These are phyloP conservation scores for Plasmodium vinckei DNA, from an alignment of 169 alveolate genomes.

Conservation along the genomic window DNA sequence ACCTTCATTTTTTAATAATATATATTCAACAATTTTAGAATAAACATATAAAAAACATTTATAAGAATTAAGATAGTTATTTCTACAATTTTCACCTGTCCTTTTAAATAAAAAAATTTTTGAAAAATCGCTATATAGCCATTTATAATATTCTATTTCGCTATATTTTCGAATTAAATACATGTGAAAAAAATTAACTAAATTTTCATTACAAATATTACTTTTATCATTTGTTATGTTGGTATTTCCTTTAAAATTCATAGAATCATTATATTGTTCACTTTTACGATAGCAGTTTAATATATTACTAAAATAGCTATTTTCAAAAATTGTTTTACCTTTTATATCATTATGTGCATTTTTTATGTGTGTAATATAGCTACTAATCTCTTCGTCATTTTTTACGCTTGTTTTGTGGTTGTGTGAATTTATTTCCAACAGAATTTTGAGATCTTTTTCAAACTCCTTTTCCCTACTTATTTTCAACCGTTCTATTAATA, in stretches of 20 bases:
- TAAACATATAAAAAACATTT: conserved; percentile 13
- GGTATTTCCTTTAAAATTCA: not conserved
- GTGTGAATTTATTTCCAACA: conserved; percentile 38
- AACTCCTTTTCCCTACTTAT: conserved; percentile 36
- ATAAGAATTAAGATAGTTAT: conserved; percentile 2
- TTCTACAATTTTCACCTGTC: conserved; percentile 2
- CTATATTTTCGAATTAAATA: conserved; percentile 49
- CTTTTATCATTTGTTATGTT: not conserved
- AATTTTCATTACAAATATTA: not conserved
- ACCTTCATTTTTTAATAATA: conserved; percentile 24
- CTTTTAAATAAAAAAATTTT: conserved; percentile 12
- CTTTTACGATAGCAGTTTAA: conserved; percentile 27
- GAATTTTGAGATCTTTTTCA: conserved; percentile 48
- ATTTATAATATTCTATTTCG: conserved; percentile 17
- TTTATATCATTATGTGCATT: conserved; percentile 1
- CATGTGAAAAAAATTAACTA: conserved; percentile 24
- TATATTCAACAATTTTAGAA: not conserved
- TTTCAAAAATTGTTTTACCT: conserved; percentile 16
- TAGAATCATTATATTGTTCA: conserved; percentile 5
- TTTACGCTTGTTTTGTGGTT: not conserved
- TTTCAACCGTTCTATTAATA: conserved; percentile 8
- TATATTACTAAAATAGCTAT: conserved; percentile 34
- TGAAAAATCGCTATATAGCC: conserved; percentile 27
- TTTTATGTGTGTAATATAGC: conserved; percentile 10
- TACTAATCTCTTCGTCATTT: not conserved